A percentile compares a stretch with the other conserved stretches of the same genome.
phyloP scores from a whole-genome alignment of 2,329 filamentous ascomycete species.

The Exserohilum turcica region DNA sequence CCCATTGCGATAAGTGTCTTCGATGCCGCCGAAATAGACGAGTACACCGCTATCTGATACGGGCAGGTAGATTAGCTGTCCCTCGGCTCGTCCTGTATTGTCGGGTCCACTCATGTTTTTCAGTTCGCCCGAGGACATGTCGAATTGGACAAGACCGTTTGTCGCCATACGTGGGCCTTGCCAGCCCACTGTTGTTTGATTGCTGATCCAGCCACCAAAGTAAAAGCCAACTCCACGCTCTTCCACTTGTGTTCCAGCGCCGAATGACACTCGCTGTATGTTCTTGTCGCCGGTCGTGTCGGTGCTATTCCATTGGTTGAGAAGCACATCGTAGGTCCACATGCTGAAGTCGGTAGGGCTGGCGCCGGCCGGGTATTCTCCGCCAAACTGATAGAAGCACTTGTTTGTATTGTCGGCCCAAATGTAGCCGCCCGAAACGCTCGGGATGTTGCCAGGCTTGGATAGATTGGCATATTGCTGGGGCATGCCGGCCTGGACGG shows the following conservation, averaged over 20 bases:
- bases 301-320: conserved; percentile 61
- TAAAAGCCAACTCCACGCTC: conserved; percentile 64
- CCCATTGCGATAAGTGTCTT: conserved; percentile 55
- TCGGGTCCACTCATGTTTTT: conserved; percentile 62
- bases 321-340: conserved; percentile 63
- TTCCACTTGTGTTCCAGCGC: conserved; percentile 62
- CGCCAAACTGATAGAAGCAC: conserved; percentile 66
- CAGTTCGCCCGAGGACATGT: conserved; percentile 59
- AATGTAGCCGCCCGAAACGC: conserved; percentile 55
- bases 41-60: conserved; percentile 64
- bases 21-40: conserved; percentile 66
- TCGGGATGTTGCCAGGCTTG: conserved; percentile 64
- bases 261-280: conserved; percentile 60
- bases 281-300: conserved; percentile 42
- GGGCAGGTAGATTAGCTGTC: conserved; percentile 64
- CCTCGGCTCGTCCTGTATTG: conserved; percentile 61
- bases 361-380: conserved; percentile 53
- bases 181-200: conserved; percentile 60
- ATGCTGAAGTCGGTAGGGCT: conserved; percentile 56
- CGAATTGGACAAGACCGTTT: conserved; percentile 61
- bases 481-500: conserved; percentile 52
- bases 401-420: conserved; percentile 69
- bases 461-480: conserved; percentile 62
- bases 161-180: conserved; percentile 55
- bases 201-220: conserved; percentile 67